These are phyloP conservation scores for Fabrea salina DNA, from an alignment of 169 alveolate genomes.

Conservation along the genomic window DNA sequence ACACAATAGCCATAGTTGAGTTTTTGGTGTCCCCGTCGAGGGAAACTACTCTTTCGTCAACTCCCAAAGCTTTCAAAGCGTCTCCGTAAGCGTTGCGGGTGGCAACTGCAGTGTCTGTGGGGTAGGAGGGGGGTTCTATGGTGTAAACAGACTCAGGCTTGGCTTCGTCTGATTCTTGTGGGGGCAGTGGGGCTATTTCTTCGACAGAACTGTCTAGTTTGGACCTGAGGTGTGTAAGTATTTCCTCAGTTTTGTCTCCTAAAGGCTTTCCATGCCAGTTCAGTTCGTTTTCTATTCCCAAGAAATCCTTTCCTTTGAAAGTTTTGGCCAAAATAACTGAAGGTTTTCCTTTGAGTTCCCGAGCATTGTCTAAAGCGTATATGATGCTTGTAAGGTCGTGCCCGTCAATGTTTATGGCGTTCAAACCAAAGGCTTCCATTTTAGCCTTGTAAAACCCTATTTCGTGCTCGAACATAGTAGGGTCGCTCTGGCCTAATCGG, in stretches of 20 bases:
- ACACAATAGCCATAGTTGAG: slow-evolving; percentile 46
- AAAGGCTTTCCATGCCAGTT: slow-evolving; percentile 66
- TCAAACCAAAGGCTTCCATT: slow-evolving; percentile 62
- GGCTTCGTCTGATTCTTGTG: no score
- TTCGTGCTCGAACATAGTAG: slow-evolving; percentile 51
- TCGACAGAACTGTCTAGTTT: background rate
- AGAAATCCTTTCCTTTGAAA: slow-evolving; percentile 53
- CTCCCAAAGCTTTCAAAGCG: background rate
- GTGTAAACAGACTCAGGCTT: no score
- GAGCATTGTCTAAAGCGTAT: background rate
- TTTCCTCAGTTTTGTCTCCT: slow-evolving; percentile 21
- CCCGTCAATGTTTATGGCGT: slow-evolving; percentile 50
- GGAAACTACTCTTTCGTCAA: slow-evolving; percentile 20
- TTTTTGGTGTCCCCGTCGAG: slow-evolving; percentile 66
- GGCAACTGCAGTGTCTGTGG: background rate
- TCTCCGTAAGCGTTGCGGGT: background rate
- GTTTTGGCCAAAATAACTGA: slow-evolving; percentile 55
- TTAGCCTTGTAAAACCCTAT: slow-evolving; percentile 38
- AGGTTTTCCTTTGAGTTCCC: slow-evolving; percentile 28
- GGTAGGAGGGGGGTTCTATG: background rate
- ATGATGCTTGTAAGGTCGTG: slow-evolving; percentile 37
- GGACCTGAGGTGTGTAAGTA: background rate
- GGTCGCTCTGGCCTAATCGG: slow-evolving; percentile 55
- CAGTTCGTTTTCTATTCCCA: slow-evolving; percentile 37
- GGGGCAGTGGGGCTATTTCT: background rate